Conservation (phyloP, 768 basidiomycete species). For the Amanita polypyramis region DNA sequence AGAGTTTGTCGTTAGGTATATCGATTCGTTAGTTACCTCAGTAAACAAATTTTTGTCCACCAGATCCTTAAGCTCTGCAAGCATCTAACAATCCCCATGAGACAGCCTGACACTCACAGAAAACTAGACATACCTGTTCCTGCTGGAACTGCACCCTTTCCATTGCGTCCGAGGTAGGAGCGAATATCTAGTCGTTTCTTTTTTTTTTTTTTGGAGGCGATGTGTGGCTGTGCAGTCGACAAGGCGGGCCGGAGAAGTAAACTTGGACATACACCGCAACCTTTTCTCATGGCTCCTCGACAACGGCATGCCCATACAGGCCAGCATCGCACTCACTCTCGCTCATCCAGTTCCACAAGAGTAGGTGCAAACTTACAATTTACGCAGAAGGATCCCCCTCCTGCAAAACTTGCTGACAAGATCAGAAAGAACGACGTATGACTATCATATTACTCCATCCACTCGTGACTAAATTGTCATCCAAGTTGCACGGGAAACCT, state of each 20-base stretch:
- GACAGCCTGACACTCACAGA: neutral
- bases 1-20: neutral
- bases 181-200: neutral
- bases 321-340: slow-evolving; percentile 50
- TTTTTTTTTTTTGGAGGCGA: too few species aligned
- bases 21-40: slow-evolving; percentile 34
- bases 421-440: slow-evolving; percentile 38
- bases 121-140: slow-evolving; percentile 52
- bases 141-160: slow-evolving; percentile 92
- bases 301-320: slow-evolving; percentile 35
- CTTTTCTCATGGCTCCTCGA: slow-evolving; percentile 33
- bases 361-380: slow-evolving; percentile 52
- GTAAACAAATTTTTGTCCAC: slow-evolving; percentile 80
- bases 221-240: slow-evolving; percentile 2
- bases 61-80: slow-evolving; percentile 90
- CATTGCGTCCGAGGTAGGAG: slow-evolving; percentile 34
- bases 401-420: slow-evolving; percentile 36
- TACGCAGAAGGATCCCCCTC: slow-evolving; percentile 48
- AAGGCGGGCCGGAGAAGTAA: neutral
- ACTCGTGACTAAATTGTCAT: slow-evolving; percentile 10
- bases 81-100: slow-evolving; percentile 45
- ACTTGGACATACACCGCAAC: slow-evolving; percentile 5
- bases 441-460: slow-evolving; percentile 21
- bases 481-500: slow-evolving; percentile 20
- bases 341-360: slow-evolving; percentile 52